Evolutionary conservation across 345 rosid genomes (phyloP), one percentile per base, ranked within the genome.

Genomic region (Gossypium mustelinum): DNA sequence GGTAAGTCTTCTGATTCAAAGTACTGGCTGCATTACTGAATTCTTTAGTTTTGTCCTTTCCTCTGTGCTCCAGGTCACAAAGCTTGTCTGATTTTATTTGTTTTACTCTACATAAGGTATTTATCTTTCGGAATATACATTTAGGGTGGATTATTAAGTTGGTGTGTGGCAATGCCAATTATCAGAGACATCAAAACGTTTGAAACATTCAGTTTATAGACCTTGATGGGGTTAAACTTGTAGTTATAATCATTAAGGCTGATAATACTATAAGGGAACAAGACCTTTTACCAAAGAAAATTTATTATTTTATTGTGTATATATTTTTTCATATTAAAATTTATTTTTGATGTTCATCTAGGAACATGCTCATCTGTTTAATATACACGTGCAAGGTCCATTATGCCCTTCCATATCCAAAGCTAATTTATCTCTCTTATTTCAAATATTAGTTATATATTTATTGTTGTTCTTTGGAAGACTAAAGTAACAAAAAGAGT

Each of bases 1-100:
- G 99, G 99, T 95, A 81, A 66, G 81, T 61, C 55, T 73, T 70
- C 66, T 73, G 61, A 73, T 24, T 41, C 73, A 29, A 70, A 60
- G 59, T 59, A 48, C 20, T 17, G 68, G 14, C 61, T 57, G 17
- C 73, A 65, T 57, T 58, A 50, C 24, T 48, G 20, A 22, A n/a
- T 69, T 69, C 16, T 16, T 14, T 16, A 1, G 3, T 51, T 61
- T 34, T 71, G 47, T 55, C 34, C 20, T 39, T 7, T 39, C 34
- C 10, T 55, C 56, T 39, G 7, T 11, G 14, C 50, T 39, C 65
- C 65, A 56, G 48, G 75, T 72, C 41, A 41, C 41, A 39, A 22
- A 56, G 25, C 17, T 54, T 29, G 34, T 48, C 9, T 68, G 17
- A n/a, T 10, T 52, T 70, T 70, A 22, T 29, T 29, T 70, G 61